Evolutionary conservation across 768 basidiomycete species (phyloP).

Genomic region (Termitomyces sp.): DNA sequence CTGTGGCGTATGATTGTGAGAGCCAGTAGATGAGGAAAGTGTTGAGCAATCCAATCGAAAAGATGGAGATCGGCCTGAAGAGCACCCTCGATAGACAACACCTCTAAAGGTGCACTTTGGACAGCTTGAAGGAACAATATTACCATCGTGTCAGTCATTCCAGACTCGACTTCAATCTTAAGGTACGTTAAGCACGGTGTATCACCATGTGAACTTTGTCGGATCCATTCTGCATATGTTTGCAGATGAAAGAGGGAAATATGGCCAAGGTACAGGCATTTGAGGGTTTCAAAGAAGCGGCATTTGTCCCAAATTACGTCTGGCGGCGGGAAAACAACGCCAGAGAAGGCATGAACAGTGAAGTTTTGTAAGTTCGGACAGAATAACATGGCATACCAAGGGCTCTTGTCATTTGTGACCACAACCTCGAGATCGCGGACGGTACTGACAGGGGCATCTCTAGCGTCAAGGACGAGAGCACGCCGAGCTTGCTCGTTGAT

Average conservation of each 20-base stretch:
- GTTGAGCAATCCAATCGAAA: background rate
- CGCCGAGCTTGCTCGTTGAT: background rate
- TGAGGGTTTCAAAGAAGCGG: background rate
- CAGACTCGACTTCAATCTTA: background rate
- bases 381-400: background rate
- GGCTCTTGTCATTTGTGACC: background rate
- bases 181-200: background rate
- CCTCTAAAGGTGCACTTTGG: background rate
- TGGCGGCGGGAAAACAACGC: background rate
- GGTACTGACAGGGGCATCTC: background rate
- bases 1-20: background rate
- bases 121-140: background rate
- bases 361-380: background rate
- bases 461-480: background rate
- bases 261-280: background rate
- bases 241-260: background rate
- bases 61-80: background rate
- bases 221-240: background rate
- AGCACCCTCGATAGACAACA: conserved; percentile 1
- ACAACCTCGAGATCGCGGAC: background rate
- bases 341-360: background rate
- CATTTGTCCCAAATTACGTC: background rate
- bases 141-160: background rate
- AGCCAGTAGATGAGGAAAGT: background rate
- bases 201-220: no score